Base-by-base conservation (phyloP, 1,139 yeast genomes). In the Pichia sorboxylosa region DNA sequence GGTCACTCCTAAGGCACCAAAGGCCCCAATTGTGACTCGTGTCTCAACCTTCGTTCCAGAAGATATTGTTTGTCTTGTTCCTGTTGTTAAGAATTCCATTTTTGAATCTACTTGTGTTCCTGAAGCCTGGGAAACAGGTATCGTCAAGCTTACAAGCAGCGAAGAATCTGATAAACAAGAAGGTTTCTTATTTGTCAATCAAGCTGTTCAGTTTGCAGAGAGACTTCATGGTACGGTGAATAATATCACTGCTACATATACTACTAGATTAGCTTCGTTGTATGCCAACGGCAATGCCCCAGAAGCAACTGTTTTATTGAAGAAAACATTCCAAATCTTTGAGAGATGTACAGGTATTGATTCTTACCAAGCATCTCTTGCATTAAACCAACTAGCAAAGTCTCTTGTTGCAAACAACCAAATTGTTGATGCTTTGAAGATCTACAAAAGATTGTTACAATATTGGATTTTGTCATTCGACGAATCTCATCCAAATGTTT, bases 341-440 rank as follows among this genome's bases (percentile, higher is more conserved):
- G 97, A 90, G 61, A 73, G 97, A 57, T 68, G 78, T 15, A 57
- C 65, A 32, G 98, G 98, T 39, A 57, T 75, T 43, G 97, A 87
- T 52, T 71, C 92, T 6, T 71, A 69, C 48, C 92, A 84, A 45
- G 69, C 90, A 19, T 57, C 84, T 23, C 69, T 84, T 41, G 66
- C 84, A 23, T 71, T 80, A 52, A 65, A 77, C 48, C 84, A 83
- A 56, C 61, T 85, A 43, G 93, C 93, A 1, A 69, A 66, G 48
- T 68, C 70, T 48, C 96, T 85, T 54, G 62, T 74, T 28, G 59
- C 70, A 13, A 69, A 70, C 46, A 71, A 72, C 31, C 73, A 74
- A 46, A 59, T 70, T 28, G 59, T 63, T 24, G 78, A 79, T 41
- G 71, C 92, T 1, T 61, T 85, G 42, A 66, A 70, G 42, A 59